These are phyloP conservation scores for Pulicaria dysenterica DNA, from an alignment of 129 eudicot genomes.

Conservation along the genomic window DNA sequence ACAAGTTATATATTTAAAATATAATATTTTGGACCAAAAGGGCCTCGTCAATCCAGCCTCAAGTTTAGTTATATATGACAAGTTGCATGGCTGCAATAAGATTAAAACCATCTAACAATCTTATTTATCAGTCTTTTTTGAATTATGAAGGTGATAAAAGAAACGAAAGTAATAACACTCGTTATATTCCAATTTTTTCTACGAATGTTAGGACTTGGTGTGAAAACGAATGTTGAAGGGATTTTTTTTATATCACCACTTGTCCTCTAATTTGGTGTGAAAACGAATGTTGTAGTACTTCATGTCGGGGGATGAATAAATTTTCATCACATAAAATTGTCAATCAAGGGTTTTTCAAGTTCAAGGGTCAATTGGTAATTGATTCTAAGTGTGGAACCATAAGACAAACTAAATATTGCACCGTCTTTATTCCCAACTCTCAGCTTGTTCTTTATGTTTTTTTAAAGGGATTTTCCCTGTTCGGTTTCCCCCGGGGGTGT, in stretches of 20 bases:
- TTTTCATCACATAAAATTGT: no score
- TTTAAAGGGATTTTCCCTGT: no score
- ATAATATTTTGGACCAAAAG: background rate
- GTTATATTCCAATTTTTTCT: background rate
- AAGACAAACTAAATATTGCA: no score
- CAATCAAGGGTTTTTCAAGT: no score
- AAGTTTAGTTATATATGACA: background rate
- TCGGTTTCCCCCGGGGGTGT: no score
- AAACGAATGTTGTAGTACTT: no score
- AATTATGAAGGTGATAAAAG: background rate
- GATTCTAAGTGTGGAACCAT: no score
- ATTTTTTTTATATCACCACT: background rate
- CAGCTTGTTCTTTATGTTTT: no score
- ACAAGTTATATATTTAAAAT: background rate
- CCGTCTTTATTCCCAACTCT: no score
- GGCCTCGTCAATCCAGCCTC: background rate
- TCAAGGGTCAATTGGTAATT: no score
- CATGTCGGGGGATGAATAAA: no score
- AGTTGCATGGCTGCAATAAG: background rate
- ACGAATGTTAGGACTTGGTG: background rate
- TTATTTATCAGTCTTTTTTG: background rate
- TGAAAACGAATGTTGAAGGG: conserved; percentile 12
- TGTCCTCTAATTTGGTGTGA: background rate
- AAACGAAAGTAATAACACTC: background rate
- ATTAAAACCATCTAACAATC: conserved; percentile 5